Conservation (phyloP, 2,329 filamentous ascomycete species). For the Fusarium musae region DNA sequence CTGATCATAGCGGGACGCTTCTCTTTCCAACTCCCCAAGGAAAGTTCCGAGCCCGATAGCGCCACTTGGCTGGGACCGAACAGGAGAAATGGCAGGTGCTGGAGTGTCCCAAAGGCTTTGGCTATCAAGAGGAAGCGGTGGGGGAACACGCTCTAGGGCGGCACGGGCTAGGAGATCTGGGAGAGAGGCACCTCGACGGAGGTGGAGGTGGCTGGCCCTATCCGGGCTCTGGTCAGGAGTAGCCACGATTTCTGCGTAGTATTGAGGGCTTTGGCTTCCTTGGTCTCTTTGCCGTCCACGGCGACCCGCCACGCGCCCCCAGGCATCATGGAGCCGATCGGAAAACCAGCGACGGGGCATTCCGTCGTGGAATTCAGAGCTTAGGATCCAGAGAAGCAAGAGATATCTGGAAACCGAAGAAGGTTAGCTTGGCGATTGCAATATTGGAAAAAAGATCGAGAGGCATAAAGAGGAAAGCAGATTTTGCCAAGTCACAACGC, state of each 20-base stretch:
- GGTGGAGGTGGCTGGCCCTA: background rate
- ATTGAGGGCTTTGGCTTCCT: background rate
- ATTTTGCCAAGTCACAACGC: background rate
- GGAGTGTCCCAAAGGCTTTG: background rate
- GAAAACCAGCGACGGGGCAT: slow-evolving; percentile 1
- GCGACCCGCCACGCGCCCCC: background rate
- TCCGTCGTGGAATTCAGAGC: background rate
- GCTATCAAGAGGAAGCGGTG: background rate
- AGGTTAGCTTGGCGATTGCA: background rate
- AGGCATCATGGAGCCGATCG: background rate
- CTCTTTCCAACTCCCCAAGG: background rate
- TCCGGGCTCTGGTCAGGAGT: background rate
- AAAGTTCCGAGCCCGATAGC: background rate
- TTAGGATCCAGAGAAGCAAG: background rate
- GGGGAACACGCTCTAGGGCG: background rate
- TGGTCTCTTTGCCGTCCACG: background rate
- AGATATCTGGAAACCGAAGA: background rate
- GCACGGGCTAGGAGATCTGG: background rate
- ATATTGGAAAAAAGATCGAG: background rate
- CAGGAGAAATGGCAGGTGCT: background rate
- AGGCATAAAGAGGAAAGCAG: background rate
- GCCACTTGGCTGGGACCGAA: background rate
- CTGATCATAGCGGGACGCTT: background rate
- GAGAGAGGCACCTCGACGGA: background rate
- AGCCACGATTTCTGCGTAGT: background rate